Conservation (phyloP, 768 basidiomycete genomes). For the Amylocystis lapponica region DNA sequence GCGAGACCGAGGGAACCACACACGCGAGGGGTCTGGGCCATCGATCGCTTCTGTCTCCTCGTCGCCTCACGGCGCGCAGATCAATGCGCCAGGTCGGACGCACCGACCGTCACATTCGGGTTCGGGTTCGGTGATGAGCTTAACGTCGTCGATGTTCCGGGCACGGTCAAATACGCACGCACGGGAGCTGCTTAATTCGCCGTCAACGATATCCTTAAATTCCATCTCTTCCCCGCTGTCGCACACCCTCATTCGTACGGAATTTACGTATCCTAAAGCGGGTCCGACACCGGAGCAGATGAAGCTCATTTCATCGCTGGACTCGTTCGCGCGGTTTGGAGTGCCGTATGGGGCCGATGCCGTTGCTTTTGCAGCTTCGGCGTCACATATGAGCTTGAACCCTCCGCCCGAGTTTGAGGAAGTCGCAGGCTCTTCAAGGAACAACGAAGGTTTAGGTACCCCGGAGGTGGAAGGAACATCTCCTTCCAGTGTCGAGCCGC, state of each 20-base stretch:
- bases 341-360: constrained; percentile 75
- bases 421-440: constrained; percentile 11
- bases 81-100: constrained; percentile 23
- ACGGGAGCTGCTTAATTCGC: constrained; percentile 40
- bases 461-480: too few relatives aligned
- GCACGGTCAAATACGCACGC: constrained; percentile 41
- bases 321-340: constrained; percentile 63
- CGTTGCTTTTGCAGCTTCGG: constrained; percentile 52
- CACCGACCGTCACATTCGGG: constrained; percentile 33
- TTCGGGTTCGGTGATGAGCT: constrained; percentile 30
- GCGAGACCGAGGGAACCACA: constrained; percentile 15
- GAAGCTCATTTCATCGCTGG: constrained; percentile 62
- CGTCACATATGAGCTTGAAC: constrained; percentile 35
- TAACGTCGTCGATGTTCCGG: constrained; percentile 37
- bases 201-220: constrained; percentile 64
- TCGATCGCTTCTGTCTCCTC: constrained; percentile 23
- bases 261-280: constrained; percentile 59
- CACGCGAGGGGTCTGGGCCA: constrained; percentile 14
- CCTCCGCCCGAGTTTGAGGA: constrained; percentile 35
- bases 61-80: constrained; percentile 8
- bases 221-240: constrained; percentile 74
- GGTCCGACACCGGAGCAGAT: constrained; percentile 63
- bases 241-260: constrained; percentile 66
- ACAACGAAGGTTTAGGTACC: too few relatives aligned
- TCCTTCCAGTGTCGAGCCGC: too few relatives aligned